Conservation (phyloP, 2,329 filamentous ascomycete species). For the Passalora sequoiae region DNA sequence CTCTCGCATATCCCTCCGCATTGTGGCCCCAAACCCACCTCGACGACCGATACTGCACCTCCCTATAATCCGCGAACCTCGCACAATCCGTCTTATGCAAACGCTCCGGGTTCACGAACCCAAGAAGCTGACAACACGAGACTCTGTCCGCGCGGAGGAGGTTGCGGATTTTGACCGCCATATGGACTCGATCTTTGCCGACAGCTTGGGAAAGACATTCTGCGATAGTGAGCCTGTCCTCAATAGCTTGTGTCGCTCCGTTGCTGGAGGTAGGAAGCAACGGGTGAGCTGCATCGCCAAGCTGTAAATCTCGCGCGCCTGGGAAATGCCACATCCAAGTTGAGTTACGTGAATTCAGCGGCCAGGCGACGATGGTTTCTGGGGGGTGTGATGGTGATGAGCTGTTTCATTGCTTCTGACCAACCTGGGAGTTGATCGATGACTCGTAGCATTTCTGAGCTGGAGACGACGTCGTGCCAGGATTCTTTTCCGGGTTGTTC, state of each 20-base stretch:
- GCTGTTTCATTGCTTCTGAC: constrained; percentile 43
- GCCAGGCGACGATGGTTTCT: constrained; percentile 47
- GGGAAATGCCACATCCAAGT: constrained; percentile 48
- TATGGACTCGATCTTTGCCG: constrained; percentile 37
- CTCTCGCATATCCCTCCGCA: constrained; percentile 20
- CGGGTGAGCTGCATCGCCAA: constrained; percentile 52
- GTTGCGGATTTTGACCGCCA: constrained; percentile 31
- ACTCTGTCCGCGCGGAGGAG: constrained; percentile 27
- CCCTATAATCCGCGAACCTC: constrained; percentile 15
- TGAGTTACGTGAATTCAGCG: constrained; percentile 52
- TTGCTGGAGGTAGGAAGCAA: constrained; percentile 52
- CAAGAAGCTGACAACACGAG: constrained; percentile 21
- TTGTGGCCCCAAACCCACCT: constrained; percentile 22
- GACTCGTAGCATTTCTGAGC: constrained; percentile 28
- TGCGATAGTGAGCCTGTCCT: constrained; percentile 48
- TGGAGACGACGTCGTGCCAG: constrained; percentile 42
- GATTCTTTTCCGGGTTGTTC: constrained; percentile 34
- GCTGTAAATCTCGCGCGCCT: constrained; percentile 46
- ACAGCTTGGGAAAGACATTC: constrained; percentile 43
- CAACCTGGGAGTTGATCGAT: constrained; percentile 28
- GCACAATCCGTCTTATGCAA: constrained; percentile 21
- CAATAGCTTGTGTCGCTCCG: constrained; percentile 51
- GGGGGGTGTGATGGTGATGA: constrained; percentile 39
- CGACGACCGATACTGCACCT: constrained; percentile 16
- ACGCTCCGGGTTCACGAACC: constrained; percentile 22